Evolutionary conservation across 805 yeast species (phyloP), one percentile per base, ranked within the genome.

Genomic region (Metahyphopichia silvanorum): DNA sequence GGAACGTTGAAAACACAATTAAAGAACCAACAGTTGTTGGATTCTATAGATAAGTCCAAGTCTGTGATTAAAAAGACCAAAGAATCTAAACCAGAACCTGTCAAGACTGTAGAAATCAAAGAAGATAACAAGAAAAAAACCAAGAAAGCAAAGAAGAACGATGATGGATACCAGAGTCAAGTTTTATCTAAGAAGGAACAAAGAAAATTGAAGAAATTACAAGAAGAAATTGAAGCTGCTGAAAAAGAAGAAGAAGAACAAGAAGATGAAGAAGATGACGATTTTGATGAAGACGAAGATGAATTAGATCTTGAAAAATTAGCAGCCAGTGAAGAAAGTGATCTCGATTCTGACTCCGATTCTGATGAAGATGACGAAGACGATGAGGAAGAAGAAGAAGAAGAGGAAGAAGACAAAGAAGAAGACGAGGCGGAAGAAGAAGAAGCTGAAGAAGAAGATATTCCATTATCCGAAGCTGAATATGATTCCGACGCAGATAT

Each of bases 401-500:
- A 42, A 2, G 74, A 66, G n/a, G 74, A 60, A 3, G 75, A 62
- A 4, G 74, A 60, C 3, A 76, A 68, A 3, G 78, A 69, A 8
- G 77, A 72, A 5, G 77, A 69, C 1, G 76, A 65, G 7, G 79
- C 70, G 11, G 79, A 72, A 24, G 80, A 71, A 27, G 80, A 73
- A 19, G 84, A 76, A 26, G 59, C 40, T 3, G 91, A 80, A 6
- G 86, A 77, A 35, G 89, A 83, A 44, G 97, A 88, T 46, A 74
- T 89, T 27, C 84, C 96, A 14, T 74, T 87, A 32, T 85, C 95
- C 1, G 97, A 88, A 34, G 97, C 83, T 16, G 97, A 91, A 51
- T 64, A 86, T 26, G 97, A 88, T 51, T 86, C 93, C 2, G 97
- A 89, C 55, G 95, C 95, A 12, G 98, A 93, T 57, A 77, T 89